A percentile compares a stretch with the other conserved stretches of the same genome.
Evolutionary conservation across 1,284 basidiomycete genomes (phyloP).

Genomic region (Ganoderma lingzhi): DNA sequence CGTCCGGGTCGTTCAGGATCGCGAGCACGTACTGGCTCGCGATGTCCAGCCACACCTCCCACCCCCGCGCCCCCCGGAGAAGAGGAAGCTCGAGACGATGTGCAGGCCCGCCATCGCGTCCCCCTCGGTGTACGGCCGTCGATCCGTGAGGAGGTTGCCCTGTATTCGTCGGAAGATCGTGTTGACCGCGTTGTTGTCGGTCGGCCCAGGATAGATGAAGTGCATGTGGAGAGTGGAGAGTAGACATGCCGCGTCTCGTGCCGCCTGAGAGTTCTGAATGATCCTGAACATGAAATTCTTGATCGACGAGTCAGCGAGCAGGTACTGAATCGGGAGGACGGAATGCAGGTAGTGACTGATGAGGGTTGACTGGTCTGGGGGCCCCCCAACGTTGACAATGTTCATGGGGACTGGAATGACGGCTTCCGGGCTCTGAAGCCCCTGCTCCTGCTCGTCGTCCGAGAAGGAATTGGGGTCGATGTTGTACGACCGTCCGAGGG

Average conservation of each 20-base stretch:
- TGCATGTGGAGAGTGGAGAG: constrained; percentile 61
- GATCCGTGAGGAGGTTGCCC: constrained; percentile 38
- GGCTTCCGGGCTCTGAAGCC: constrained; percentile 23
- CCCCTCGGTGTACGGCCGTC: constrained; percentile 50
- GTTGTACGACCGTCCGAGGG: constrained; percentile 39
- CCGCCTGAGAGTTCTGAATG: constrained; percentile 50
- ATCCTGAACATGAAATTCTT: constrained; percentile 53
- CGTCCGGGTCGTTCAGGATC: constrained; percentile 49
- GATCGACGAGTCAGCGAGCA: constrained; percentile 61
- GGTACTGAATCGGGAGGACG: constrained; percentile 72
- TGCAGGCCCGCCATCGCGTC: constrained; percentile 82
- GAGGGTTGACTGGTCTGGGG: constrained; percentile 43
- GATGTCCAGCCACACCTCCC: constrained; percentile 70
- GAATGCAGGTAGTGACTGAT: constrained; percentile 54
- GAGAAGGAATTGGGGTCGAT: constrained; percentile 26
- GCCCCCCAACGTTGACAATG: constrained; percentile 38
- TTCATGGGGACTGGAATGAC: constrained; percentile 33
- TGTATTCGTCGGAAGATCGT: constrained; percentile 46
- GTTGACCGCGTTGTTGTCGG: constrained; percentile 31
- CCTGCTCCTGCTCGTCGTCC: constrained; percentile 36
- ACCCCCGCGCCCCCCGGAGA: constrained; percentile 76
- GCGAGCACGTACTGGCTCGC: constrained; percentile 60
- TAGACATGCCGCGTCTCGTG: constrained; percentile 63
- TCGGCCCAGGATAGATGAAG: constrained; percentile 37
- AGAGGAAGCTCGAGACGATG: constrained; percentile 76